Percentiles rank a stretch among this genome's conserved stretches.
Conservation (phyloP, 2,329 filamentous ascomycete genomes). For the Sclerotinia trifoliorum region DNA sequence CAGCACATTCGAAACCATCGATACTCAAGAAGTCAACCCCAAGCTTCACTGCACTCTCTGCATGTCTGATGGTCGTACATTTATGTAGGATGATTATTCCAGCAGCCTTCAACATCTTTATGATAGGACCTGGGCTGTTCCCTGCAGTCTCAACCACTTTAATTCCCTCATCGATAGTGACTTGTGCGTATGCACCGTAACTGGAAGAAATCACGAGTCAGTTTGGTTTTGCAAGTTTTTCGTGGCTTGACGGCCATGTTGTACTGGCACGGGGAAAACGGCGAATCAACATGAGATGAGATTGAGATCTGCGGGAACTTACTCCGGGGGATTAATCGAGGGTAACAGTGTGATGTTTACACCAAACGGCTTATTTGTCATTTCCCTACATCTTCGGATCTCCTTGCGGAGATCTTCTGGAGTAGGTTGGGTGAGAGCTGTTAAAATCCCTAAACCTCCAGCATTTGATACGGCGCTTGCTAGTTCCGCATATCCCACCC, state of each 20-base stretch:
- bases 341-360: constrained; percentile 96
- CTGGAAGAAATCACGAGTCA: constrained; percentile 9
- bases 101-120: constrained; percentile 79
- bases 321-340: constrained; percentile 80
- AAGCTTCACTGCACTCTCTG: constrained; percentile 85
- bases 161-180: constrained; percentile 90
- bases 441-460: constrained; percentile 80
- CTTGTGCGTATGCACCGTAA: constrained; percentile 86
- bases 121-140: constrained; percentile 87
- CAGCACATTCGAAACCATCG: constrained; percentile 96
- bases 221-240: constrained; percentile 1
- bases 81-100: constrained; percentile 86
- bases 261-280: constrained; percentile 13
- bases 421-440: constrained; percentile 86
- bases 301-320: constrained; percentile 13
- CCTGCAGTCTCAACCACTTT: constrained; percentile 90
- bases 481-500: constrained; percentile 78
- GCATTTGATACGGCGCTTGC: constrained; percentile 76
- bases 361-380: constrained; percentile 79
- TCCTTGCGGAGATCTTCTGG: constrained; percentile 91
- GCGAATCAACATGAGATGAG: constrained; percentile 18
- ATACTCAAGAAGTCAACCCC: constrained; percentile 97
- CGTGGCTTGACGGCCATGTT: constrained; percentile 2
- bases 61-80: constrained; percentile 94
- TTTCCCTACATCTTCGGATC: constrained; percentile 78